Base-by-base conservation (phyloP, 257 asterid genomes). In the Schizonepeta tenuifolia region DNA sequence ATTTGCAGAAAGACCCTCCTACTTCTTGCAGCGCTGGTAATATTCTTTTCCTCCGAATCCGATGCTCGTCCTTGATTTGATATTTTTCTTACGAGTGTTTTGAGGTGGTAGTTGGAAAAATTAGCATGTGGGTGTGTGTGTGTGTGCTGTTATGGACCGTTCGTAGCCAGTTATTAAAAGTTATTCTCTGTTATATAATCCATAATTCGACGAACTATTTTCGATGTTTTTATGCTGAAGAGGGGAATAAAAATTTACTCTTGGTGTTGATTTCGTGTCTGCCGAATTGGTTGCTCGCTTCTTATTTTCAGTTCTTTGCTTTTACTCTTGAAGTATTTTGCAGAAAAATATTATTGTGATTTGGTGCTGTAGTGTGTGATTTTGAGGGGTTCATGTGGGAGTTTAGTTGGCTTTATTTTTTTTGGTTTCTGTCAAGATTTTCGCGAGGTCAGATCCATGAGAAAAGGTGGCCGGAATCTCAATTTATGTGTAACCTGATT, bases 21-120 rank as follows among this genome's bases (percentile, higher is more conserved):
- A 81, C 91, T 64, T 87, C 93, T 26, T 89, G 93, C 87, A 87
- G 96, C 75, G 96, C 91, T 15, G 91, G 93, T 83, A 76, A 15
- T 6, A 2, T 46, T 46, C 2, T 17, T 49, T 1, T 6, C n/a
- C 8, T 49, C 7, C 56, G n/a, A n/a, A n/a, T 49, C 7, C 56
- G 24, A 5, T 49, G 24, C 38, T 33, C 9, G 2, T 47, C 59
- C 40, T 49, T 26, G 38, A 33, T 47, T 58, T 67, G 36, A 73
- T 53, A 2, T 14, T n/a, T n/a, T n/a, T 21, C 28, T 5, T 9
- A 60, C 0, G 13, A 12, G 72, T 53, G 47, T 17, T 49, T 44
- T n/a, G 55, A 31, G 40, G 60, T 20, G 15, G 59, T 41, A 36
- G 22, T 58, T 33, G 58, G 61, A 44, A 56, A n/a, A 3, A 33